Evolutionary conservation across 345 rosid genomes (phyloP).

Genomic region (Brassica juncea): DNA sequence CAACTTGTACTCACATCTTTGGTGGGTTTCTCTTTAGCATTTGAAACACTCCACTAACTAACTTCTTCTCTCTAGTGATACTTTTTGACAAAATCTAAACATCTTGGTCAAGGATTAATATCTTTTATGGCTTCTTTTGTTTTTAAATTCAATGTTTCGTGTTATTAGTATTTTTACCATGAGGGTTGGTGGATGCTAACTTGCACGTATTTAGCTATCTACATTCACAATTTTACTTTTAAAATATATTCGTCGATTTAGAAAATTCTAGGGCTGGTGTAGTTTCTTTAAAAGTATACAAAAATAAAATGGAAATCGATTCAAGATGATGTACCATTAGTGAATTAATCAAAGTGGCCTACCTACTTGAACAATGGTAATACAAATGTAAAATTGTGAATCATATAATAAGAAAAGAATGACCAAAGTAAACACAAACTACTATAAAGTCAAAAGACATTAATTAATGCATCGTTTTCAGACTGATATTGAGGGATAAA

Average conservation of each 20-base stretch:
- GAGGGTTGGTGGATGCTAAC: slow-evolving; percentile 26
- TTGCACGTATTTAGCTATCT: slow-evolving; percentile 21
- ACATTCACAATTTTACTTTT: background rate
- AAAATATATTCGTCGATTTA: slow-evolving; percentile 14
- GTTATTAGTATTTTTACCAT: slow-evolving; percentile 3
- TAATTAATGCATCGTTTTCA: slow-evolving; percentile 15
- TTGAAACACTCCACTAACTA: slow-evolving; percentile 16
- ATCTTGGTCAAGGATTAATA: slow-evolving; percentile 26
- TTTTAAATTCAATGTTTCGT: background rate
- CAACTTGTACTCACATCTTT: slow-evolving; percentile 8
- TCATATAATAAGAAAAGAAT: slow-evolving; percentile 12
- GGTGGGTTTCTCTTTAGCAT: background rate
- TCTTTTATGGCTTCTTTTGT: background rate
- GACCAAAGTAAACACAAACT: slow-evolving; percentile 6
- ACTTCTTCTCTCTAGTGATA: slow-evolving; percentile 15
- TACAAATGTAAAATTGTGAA: background rate
- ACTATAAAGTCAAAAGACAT: slow-evolving; percentile 13
- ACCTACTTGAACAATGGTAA: slow-evolving; percentile 12
- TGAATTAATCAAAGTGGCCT: slow-evolving; percentile 18
- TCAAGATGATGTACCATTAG: slow-evolving; percentile 18
- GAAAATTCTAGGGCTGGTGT: slow-evolving; percentile 30
- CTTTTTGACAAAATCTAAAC: slow-evolving; percentile 35
- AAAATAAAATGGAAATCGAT: background rate
- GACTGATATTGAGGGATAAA: slow-evolving; percentile 22
- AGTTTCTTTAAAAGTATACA: background rate